Percentiles rank a stretch among this genome's conserved stretches.
Evolutionary conservation across 768 basidiomycete species (phyloP).

Genomic region (Lactarius hatsudake): DNA sequence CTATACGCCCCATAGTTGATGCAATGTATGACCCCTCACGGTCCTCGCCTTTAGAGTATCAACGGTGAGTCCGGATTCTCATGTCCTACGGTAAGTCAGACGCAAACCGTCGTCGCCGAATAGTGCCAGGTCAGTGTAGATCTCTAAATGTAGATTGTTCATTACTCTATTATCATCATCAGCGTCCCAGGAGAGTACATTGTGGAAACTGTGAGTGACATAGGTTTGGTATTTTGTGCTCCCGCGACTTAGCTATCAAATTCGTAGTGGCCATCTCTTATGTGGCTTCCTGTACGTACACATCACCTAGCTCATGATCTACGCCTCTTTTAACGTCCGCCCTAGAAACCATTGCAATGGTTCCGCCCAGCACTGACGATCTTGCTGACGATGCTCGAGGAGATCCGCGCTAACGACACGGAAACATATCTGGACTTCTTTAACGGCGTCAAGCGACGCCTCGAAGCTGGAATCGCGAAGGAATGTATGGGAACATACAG

Average conservation of each 20-base stretch:
- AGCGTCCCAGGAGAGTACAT: conserved; percentile 12
- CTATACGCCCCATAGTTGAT: no score
- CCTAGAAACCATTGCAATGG: conserved; percentile 21
- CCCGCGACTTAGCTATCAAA: not conserved
- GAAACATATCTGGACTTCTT: conserved; percentile 1
- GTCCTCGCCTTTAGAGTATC: no score
- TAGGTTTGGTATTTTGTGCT: not conserved
- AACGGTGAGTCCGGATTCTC: not conserved
- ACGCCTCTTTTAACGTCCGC: not conserved
- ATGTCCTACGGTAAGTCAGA: not conserved
- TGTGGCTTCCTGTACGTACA: conserved; percentile 20
- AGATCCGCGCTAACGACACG: not conserved
- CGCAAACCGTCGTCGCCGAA: not conserved
- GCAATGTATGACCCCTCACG: no score
- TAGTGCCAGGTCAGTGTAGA: conserved; percentile 6
- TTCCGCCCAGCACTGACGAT: conserved; percentile 14
- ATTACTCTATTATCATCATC: not conserved
- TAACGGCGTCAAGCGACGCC: conserved; percentile 4
- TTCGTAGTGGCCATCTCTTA: conserved; percentile 8
- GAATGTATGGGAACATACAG: conserved; percentile 14
- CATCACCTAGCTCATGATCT: not conserved
- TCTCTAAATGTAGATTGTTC: not conserved
- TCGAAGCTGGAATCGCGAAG: conserved; percentile 7
- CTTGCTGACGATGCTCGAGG: conserved; percentile 1
- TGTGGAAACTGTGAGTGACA: conserved; percentile 9